These are phyloP conservation scores for Rhododendron kiyosumense DNA, from an alignment of 148 eudicot species.

Conservation along the genomic window DNA sequence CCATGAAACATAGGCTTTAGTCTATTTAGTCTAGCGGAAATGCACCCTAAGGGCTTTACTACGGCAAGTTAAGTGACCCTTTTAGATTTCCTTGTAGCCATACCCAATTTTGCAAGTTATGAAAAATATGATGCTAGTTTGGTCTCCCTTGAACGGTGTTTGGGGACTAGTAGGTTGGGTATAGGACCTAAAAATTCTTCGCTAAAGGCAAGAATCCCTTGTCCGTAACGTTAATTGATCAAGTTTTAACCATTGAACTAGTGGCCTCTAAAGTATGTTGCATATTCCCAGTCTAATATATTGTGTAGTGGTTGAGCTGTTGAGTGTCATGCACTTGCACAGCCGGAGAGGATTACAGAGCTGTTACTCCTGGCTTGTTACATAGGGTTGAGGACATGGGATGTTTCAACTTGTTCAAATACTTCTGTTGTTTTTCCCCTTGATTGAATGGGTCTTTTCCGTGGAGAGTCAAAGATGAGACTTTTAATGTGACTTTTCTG, in stretches of 20 bases:
- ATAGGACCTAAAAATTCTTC: neutral
- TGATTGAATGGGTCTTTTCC: neutral
- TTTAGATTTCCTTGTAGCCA: neutral
- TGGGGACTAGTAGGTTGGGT: neutral
- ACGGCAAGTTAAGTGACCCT: neutral
- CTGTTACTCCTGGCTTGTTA: neutral
- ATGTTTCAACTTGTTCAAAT: neutral
- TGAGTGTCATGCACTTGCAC: neutral
- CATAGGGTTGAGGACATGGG: neutral
- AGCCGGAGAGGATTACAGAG: neutral
- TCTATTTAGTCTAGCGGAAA: neutral
- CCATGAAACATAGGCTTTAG: neutral
- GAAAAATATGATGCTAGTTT: neutral
- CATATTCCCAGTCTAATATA: neutral
- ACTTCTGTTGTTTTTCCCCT: neutral
- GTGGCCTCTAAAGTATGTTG: neutral
- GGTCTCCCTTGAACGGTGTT: neutral
- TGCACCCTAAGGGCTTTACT: neutral
- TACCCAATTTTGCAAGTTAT: neutral
- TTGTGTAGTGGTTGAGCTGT: neutral
- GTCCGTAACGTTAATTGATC: neutral
- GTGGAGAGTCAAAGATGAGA: neutral
- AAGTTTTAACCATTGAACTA: neutral
- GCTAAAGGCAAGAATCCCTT: neutral
- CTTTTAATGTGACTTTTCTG: neutral